Conservation (phyloP, 2,329 filamentous ascomycete genomes). For the Sordariomycetes sp. region DNA sequence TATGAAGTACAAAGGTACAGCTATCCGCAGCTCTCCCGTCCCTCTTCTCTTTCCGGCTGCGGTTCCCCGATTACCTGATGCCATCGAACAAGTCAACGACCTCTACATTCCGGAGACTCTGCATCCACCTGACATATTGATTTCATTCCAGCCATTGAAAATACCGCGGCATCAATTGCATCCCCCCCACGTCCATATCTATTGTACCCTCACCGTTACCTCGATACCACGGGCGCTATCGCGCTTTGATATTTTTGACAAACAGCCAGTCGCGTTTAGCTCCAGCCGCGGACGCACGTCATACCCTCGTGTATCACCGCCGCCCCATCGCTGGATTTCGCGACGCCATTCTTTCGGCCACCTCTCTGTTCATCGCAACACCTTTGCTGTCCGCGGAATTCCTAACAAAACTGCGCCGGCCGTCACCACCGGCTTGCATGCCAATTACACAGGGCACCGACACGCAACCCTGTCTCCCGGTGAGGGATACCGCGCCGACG, state of each 20-base stretch:
- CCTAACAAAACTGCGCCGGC: not conserved
- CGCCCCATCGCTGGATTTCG: not conserved
- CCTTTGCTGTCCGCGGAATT: not conserved
- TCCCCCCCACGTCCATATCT: not conserved
- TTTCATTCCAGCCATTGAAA: not conserved
- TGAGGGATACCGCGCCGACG: not conserved
- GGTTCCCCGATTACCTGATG: not conserved
- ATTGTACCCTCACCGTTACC: not conserved
- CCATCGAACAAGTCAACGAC: not conserved
- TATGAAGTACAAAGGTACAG: constrained; percentile 5
- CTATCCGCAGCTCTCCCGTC: constrained; percentile 1
- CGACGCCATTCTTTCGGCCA: not conserved
- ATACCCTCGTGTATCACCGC: not conserved
- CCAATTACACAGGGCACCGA: not conserved
- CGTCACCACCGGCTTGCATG: not conserved
- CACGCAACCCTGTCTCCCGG: not conserved
- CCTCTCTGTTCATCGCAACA: not conserved
- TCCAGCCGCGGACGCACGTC: not conserved
- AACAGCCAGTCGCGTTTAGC: not conserved
- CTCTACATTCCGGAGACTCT: not conserved
- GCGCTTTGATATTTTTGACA: not conserved
- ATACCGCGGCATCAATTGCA: not conserved
- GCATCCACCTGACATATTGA: not conserved
- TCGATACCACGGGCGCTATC: not conserved
- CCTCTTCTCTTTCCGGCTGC: constrained; percentile 1